Evolutionary conservation across 2,329 filamentous ascomycete species (phyloP), one percentile per base, ranked within the genome.

Genomic region (Fusarium sp.): DNA sequence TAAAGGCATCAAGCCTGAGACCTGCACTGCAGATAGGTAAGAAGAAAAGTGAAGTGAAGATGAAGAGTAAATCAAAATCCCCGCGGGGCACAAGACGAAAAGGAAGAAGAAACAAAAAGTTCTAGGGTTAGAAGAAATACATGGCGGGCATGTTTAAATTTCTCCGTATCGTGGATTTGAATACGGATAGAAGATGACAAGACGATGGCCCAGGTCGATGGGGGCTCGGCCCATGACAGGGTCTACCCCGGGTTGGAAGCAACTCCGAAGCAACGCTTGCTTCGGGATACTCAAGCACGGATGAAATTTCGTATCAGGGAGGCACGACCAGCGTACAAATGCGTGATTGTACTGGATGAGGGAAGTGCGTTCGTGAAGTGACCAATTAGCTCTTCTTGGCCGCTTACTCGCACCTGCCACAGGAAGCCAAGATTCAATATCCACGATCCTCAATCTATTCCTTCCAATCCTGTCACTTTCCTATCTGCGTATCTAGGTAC

Each of bases 1-100:
- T 45, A 52, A 70, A 72, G 71, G 61, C 64, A 64, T 69, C 64
- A 68, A 75, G 72, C 61, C 72, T 58, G 52, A 20, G 55, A 56
- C 52, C 63, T 61, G 61, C 70, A 65, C 70, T 56, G 55, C 57
- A 67, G 49, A 71, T 44, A 62, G 49, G 44, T 40, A 61, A 32
- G 32, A 29, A 44, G 22, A 48, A 16, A 27, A 25, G 7, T n/a
- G 30, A 57, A 57, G 42, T 37, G 42, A 57, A 49, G 54, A 49
- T 57, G 52, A 51, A 56, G 47, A 61, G 61, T 29, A 51, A 56
- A 52, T 22, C 49, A 40, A 48, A 52, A 67, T 53, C 45, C 57
- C 61, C 56, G 55, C 24, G 40, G 57, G 55, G 53, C 46, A 27
- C 32, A 51, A 49, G 53, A 60, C 44, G 10, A 18, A 65, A 57